Percentiles rank a stretch among this genome's conserved stretches.
Conservation (phyloP, 208 protist genomes). For the Porcisia deanei region DNA sequence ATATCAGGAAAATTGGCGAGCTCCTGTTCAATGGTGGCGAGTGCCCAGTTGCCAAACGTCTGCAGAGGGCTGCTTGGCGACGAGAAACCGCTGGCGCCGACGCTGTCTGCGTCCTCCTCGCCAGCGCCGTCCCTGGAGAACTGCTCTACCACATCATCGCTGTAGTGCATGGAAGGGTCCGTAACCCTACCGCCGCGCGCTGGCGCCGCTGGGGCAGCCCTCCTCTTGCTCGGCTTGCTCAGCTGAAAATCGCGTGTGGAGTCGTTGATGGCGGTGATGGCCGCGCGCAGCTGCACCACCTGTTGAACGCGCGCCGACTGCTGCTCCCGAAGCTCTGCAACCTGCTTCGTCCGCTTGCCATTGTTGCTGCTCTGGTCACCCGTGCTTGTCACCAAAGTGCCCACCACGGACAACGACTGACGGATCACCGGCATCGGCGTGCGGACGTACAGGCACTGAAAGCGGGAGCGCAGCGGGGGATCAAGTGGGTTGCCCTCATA, state of each 20-base stretch:
- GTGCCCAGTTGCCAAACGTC: constrained; percentile 59
- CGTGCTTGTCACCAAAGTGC: constrained; percentile 1
- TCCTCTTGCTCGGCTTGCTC: constrained; percentile 21
- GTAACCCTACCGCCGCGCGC: background rate
- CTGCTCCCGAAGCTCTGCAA: constrained; percentile 22
- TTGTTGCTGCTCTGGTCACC: constrained; percentile 1
- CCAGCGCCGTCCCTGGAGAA: constrained; percentile 11
- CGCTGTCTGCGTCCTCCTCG: background rate
- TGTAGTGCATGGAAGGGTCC: constrained; percentile 12
- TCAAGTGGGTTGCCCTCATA: constrained; percentile 89
- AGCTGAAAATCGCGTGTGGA: constrained; percentile 58
- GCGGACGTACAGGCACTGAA: constrained; percentile 81
- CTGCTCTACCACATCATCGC: constrained; percentile 16
- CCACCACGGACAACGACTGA: constrained; percentile 21
- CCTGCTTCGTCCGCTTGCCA: constrained; percentile 16
- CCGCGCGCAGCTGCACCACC: constrained; percentile 49
- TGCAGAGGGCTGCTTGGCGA: constrained; percentile 33
- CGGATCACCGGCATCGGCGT: constrained; percentile 41
- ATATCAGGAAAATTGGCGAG: constrained; percentile 61
- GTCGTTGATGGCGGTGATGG: constrained; percentile 64
- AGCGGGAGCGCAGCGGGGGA: constrained; percentile 82
- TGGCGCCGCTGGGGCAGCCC: background rate
- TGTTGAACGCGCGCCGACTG: constrained; percentile 35
- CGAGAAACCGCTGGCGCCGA: background rate
- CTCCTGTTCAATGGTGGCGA: constrained; percentile 43